Evolutionary conservation across 2,329 filamentous ascomycete genomes (phyloP).

Genomic region (Cladosporium sp.): DNA sequence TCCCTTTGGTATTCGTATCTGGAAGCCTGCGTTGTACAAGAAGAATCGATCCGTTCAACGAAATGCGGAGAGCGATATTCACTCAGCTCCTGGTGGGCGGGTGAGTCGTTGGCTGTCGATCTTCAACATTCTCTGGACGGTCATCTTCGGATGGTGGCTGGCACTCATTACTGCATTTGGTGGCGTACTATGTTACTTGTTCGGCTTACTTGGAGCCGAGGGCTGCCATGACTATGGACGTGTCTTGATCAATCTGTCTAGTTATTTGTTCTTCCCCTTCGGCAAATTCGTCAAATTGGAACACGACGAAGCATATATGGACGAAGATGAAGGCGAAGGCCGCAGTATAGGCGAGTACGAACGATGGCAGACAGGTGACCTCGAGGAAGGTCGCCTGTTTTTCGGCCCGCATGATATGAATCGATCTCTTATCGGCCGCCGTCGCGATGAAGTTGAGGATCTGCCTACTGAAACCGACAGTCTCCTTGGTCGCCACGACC

Average conservation of each 20-base stretch:
- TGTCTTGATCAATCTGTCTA: constrained; percentile 76
- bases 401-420: constrained; percentile 72
- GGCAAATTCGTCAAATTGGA: constrained; percentile 92
- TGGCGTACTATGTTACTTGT: constrained; percentile 72
- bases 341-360: constrained; percentile 98
- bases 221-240: constrained; percentile 82
- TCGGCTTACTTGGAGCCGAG: constrained; percentile 70
- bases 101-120: constrained; percentile 80
- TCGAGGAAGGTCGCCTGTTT: constrained; percentile 92
- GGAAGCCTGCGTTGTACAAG: constrained; percentile 98
- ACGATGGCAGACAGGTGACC: constrained; percentile 95
- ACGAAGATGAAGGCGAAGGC: constrained; percentile 93
- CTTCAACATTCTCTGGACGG: constrained; percentile 86
- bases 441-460: constrained; percentile 84
- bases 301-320: constrained; percentile 87
- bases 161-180: constrained; percentile 69
- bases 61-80: constrained; percentile 92
- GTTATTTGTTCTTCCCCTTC: constrained; percentile 92
- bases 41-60: constrained; percentile 95
- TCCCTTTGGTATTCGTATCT: constrained; percentile 96
- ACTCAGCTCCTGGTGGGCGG: constrained; percentile 83
- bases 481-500: constrained; percentile 58
- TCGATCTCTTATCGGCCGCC: constrained; percentile 78
- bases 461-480: constrained; percentile 74
- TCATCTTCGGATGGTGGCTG: constrained; percentile 96